phyloP scores from a whole-genome alignment of 306 rosid genomes.

The Psophocarpus tetragonolobus region DNA sequence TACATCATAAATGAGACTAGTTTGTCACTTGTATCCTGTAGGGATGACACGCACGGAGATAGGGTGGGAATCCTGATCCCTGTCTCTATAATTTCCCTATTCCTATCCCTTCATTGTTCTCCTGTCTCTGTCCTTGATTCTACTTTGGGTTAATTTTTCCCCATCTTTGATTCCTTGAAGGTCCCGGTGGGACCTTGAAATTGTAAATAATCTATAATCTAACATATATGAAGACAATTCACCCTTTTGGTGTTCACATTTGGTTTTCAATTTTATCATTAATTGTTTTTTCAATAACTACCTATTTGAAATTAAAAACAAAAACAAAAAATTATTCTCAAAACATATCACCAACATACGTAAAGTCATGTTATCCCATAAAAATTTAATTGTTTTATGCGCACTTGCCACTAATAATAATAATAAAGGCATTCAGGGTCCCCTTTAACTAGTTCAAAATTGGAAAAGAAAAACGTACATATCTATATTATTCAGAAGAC shows the following conservation, averaged over 20 bases:
- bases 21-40: neutral
- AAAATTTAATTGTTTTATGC: too few species aligned
- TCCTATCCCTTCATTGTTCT: neutral
- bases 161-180: neutral
- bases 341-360: too few species aligned
- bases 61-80: neutral
- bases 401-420: too few species aligned
- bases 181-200: neutral
- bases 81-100: neutral
- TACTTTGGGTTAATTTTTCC: neutral
- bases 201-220: too few species aligned
- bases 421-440: neutral
- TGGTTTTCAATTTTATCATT: too few species aligned
- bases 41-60: neutral
- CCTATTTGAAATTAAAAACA: too few species aligned
- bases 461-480: neutral
- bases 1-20: slow-evolving; percentile 4
- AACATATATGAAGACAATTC: too few species aligned
- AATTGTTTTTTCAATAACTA: too few species aligned
- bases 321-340: too few species aligned
- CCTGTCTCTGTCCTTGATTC: neutral
- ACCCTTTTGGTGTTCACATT: too few species aligned
- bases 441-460: neutral
- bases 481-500: neutral
- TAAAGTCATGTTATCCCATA: too few species aligned